A percentile compares a stretch with the other conserved stretches of the same genome.
Conservation (phyloP, 2,329 filamentous ascomycete genomes). For the Zalaria obscura region DNA sequence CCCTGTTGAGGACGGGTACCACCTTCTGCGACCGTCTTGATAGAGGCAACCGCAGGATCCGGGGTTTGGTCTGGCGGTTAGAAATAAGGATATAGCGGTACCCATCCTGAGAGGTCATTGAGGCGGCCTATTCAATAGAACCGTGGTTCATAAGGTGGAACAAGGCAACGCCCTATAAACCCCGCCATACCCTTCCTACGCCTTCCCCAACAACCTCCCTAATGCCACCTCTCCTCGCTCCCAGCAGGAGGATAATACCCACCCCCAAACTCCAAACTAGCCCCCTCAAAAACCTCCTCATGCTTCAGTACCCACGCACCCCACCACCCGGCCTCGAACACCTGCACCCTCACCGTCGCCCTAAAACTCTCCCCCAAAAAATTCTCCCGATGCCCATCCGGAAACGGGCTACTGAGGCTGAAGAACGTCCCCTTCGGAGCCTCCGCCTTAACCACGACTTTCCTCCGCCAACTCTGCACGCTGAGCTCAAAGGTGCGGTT, state of each 20-base stretch:
- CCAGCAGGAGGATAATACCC: slow-evolving; percentile 31
- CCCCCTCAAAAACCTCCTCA: slow-evolving; percentile 27
- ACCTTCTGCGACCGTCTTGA: too few relatives aligned
- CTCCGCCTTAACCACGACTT: slow-evolving; percentile 24
- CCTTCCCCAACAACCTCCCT: slow-evolving; percentile 1
- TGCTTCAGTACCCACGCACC: too few relatives aligned
- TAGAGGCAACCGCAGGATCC: too few relatives aligned
- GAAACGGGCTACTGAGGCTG: slow-evolving; percentile 29
- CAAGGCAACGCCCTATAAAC: too few relatives aligned
- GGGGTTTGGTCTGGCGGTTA: too few relatives aligned
- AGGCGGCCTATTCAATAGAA: too few relatives aligned
- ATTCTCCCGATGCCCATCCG: slow-evolving; percentile 29
- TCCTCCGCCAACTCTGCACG: slow-evolving; percentile 24
- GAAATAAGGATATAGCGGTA: too few relatives aligned
- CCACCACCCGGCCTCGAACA: slow-evolving; percentile 24
- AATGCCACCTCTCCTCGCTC: slow-evolving; percentile 20
- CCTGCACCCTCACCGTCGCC: slow-evolving; percentile 26
- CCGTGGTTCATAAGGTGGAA: too few relatives aligned
- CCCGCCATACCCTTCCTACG: too few relatives aligned
- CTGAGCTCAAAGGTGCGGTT: slow-evolving; percentile 22
- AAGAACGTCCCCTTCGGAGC: slow-evolving; percentile 31
- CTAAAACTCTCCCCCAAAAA: slow-evolving; percentile 33
- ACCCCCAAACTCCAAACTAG: slow-evolving; percentile 35
- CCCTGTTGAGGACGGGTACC: too few relatives aligned
- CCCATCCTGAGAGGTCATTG: too few relatives aligned